Evolutionary conservation across 331 rosid species (phyloP), one percentile per base, ranked within the genome.

Genomic region (Malus hybrid): DNA sequence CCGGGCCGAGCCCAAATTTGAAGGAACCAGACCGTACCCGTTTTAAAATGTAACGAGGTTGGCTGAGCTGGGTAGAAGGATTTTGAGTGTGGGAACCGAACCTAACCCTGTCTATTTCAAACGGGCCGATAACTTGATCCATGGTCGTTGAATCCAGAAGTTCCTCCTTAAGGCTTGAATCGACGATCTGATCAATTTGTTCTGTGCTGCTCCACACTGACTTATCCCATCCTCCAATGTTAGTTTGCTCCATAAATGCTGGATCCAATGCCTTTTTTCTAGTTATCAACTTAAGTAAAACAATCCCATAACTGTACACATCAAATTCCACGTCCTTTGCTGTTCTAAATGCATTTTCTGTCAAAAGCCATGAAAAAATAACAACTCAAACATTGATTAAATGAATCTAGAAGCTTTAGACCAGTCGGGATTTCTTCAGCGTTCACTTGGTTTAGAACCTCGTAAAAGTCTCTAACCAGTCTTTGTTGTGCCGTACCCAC

Each of bases 401-500:
- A 95, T 71, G 99, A 89, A 85, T 84, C 88, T 10, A 93, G 93
- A 15, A 89, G 87, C 85, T 85, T 88, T 75, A 92, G 75, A 74
- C 71, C 88, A 80, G 83, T 73, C 48, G 99, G 97, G 74, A 90
- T 80, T 48, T 92, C 90, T 70, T 86, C 89, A 33, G 84, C 73
- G 79, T 87, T 94, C 78, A 89, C 97, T 83, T 94, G 96, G 82
- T 89, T 83, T 58, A 94, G 93, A 75, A 92, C 81, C 82, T 87
- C 87, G 90, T 90, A 86, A 80, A 94, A 90, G 81, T 94, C 97
- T 88, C 92, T 90, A 85, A 92, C 92, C 71, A 89, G 71, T 90
- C 84, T 89, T 88, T 92, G 95, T 81, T 58, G 76, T 86, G 81
- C 63, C 82, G 75, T 82, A 61, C 78, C 76, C 65, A 26, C 79